Evolutionary conservation across 257 asterid species (phyloP).

Genomic region (Voacanga thouarsii): DNA sequence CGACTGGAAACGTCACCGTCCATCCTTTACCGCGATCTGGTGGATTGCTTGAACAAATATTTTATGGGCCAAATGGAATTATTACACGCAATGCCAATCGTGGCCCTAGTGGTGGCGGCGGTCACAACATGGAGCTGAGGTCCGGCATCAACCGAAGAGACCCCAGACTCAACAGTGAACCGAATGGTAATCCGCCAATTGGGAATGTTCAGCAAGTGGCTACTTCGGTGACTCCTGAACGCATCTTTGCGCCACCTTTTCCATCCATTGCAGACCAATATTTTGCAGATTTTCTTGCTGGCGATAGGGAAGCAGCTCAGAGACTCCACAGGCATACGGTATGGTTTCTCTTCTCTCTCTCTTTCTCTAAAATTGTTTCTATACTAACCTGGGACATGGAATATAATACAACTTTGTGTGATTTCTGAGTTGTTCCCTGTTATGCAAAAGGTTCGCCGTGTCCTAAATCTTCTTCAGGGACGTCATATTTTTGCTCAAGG

Average conservation of each 20-base stretch:
- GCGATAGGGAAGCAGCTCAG: too few relatives aligned
- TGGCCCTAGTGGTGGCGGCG: neutral
- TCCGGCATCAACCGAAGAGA: neutral
- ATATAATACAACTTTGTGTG: too few relatives aligned
- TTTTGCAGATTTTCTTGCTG: too few relatives aligned
- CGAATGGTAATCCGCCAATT: neutral
- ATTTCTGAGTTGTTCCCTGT: neutral
- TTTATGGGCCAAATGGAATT: neutral
- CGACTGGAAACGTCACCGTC: neutral
- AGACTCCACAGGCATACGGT: neutral
- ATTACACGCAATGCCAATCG: neutral
- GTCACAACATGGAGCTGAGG: neutral
- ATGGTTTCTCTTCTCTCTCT: neutral
- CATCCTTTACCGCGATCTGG: neutral
- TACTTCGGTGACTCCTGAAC: too few relatives aligned
- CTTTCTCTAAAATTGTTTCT: too few relatives aligned
- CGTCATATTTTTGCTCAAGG: neutral
- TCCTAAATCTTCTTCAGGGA: neutral
- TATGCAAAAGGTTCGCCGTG: neutral
- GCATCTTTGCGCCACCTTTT: neutral
- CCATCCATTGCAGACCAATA: too few relatives aligned
- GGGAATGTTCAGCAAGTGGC: neutral
- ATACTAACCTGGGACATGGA: too few relatives aligned
- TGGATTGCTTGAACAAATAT: too few relatives aligned
- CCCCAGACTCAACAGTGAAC: neutral